These are phyloP conservation scores for Podospora bellae-mahoneyi DNA, from an alignment of 495 filamentous ascomycete species.

Conservation along the genomic window DNA sequence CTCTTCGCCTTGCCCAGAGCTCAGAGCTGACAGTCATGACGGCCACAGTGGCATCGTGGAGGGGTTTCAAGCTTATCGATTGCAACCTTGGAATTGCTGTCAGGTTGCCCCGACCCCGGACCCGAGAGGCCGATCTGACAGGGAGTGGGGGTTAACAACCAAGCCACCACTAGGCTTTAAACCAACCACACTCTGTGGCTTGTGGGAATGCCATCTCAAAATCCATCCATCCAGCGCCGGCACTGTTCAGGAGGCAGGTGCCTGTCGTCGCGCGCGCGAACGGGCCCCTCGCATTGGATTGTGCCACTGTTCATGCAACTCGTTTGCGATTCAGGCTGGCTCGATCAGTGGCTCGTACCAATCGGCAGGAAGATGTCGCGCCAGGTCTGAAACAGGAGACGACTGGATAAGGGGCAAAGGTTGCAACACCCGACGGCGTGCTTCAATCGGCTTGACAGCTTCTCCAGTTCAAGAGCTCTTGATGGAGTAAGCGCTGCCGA, in stretches of 20 bases:
- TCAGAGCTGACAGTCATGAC: not conserved
- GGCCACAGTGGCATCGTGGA: not conserved
- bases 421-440: constrained; percentile 13
- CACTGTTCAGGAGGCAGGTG: not conserved
- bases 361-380: constrained; percentile 22
- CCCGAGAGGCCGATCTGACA: not conserved
- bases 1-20: not conserved
- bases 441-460: constrained; percentile 1
- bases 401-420: constrained; percentile 10
- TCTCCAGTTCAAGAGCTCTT: not conserved
- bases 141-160: not conserved
- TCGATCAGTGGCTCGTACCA: constrained; percentile 20
- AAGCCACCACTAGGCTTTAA: not conserved
- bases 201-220: not conserved
- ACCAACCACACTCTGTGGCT: not conserved
- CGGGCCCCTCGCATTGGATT: constrained; percentile 25
- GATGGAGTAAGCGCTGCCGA: constrained; percentile 13
- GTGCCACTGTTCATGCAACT: constrained; percentile 28
- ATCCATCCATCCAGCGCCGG: not conserved
- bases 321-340: constrained; percentile 5
- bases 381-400: constrained; percentile 34
- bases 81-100: not conserved
- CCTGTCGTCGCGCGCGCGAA: constrained; percentile 28
- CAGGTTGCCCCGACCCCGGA: not conserved
- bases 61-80: not conserved